These are phyloP conservation scores for Ophiosphaerella herpotricha DNA, from an alignment of 2,329 filamentous ascomycete genomes.

Conservation along the genomic window DNA sequence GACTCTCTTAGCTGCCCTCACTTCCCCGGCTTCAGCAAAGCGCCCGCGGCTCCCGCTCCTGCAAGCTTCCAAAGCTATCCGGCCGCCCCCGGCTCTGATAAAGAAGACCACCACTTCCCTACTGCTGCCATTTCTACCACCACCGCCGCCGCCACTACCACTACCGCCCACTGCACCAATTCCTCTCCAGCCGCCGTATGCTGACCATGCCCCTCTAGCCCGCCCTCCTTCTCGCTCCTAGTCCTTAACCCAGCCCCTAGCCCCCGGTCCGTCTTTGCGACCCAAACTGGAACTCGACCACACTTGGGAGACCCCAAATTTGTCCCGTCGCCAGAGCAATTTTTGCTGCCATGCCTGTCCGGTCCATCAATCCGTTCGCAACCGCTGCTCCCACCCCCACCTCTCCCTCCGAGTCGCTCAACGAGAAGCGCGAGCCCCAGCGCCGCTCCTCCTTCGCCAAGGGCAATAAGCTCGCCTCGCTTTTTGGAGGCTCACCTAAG, in stretches of 20 bases:
- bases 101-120: slow-evolving; percentile 1
- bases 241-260: slow-evolving; percentile 1
- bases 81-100: slow-evolving; percentile 23
- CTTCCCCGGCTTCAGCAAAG: slow-evolving; percentile 8
- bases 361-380: slow-evolving; percentile 63
- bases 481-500: slow-evolving; percentile 82
- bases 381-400: slow-evolving; percentile 56
- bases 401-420: slow-evolving; percentile 55
- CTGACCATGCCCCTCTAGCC: slow-evolving; percentile 22
- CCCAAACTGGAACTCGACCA: neutral
- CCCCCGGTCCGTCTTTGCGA: neutral
- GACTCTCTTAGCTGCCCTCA: neutral
- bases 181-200: slow-evolving; percentile 11
- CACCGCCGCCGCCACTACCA: too few relatives aligned
- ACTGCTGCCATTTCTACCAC: neutral
- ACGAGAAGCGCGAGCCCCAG: slow-evolving; percentile 59
- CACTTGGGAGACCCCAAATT: neutral
- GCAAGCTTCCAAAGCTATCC: slow-evolving; percentile 18
- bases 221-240: slow-evolving; percentile 2
- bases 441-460: slow-evolving; percentile 61
- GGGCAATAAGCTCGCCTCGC: slow-evolving; percentile 72
- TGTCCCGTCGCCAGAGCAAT: slow-evolving; percentile 6
- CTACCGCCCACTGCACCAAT: neutral
- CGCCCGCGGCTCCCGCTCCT: slow-evolving; percentile 25
- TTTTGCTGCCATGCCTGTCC: slow-evolving; percentile 62